phyloP scores from a whole-genome alignment of 768 basidiomycete species.

The Chiua virens region DNA sequence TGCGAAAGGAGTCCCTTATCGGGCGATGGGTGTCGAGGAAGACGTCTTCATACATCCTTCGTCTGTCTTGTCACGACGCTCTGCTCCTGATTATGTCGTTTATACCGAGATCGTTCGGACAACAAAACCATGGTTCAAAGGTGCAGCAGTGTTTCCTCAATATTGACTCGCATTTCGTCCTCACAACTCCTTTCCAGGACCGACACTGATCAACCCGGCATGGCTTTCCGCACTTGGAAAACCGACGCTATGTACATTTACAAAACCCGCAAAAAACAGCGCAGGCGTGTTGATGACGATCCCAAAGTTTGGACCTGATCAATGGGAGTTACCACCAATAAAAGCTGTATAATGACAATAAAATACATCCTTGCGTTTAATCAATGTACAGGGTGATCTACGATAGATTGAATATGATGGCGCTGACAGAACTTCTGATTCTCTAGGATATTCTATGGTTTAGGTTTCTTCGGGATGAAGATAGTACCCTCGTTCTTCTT shows the following conservation, averaged over 20 bases:
- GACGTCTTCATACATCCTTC: constrained; percentile 93
- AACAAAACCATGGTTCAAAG: constrained; percentile 75
- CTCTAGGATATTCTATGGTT: constrained; percentile 17
- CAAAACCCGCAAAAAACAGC: constrained; percentile 75
- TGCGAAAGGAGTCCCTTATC: constrained; percentile 80
- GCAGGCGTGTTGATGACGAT: constrained; percentile 69
- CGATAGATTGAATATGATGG: not conserved
- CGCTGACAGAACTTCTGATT: not conserved
- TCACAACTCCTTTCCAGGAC: constrained; percentile 41
- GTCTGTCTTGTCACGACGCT: constrained; percentile 63
- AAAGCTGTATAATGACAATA: constrained; percentile 25
- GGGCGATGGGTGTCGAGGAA: constrained; percentile 73
- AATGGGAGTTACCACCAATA: constrained; percentile 81
- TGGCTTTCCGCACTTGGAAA: constrained; percentile 86
- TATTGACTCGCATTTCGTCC: not conserved
- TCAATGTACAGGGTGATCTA: constrained; percentile 8
- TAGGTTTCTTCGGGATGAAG: constrained; percentile 65
- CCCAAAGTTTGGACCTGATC: constrained; percentile 82
- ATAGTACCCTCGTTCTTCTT: constrained; percentile 40
- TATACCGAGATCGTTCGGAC: constrained; percentile 83
- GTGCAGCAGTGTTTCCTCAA: constrained; percentile 37
- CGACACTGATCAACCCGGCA: constrained; percentile 82
- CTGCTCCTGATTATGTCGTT: constrained; percentile 85
- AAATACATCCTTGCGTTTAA: constrained; percentile 14
- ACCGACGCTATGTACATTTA: constrained; percentile 82